These are phyloP conservation scores for Ramaria rubella DNA, from an alignment of 768 basidiomycete species.

Conservation along the genomic window DNA sequence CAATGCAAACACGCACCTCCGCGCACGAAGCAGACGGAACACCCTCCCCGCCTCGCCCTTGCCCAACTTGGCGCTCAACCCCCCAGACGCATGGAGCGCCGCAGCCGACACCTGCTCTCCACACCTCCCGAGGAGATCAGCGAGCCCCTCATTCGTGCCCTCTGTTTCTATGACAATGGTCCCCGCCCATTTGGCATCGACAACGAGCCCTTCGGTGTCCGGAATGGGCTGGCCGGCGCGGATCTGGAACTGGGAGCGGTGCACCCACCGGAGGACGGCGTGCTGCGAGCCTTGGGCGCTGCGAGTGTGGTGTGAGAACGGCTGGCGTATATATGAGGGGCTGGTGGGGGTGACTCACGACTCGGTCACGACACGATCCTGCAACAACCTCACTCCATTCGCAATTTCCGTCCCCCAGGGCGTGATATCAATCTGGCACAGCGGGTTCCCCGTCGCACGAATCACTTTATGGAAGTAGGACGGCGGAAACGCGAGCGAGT, in stretches of 20 bases:
- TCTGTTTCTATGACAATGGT: slow-evolving; percentile 79
- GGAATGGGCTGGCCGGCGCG: slow-evolving; percentile 53
- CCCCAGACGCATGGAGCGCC: slow-evolving; percentile 31
- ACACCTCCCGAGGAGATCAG: slow-evolving; percentile 70
- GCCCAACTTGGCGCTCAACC: slow-evolving; percentile 32
- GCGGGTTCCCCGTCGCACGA: slow-evolving; percentile 41
- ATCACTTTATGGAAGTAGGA: slow-evolving; percentile 88
- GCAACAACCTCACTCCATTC: slow-evolving; percentile 64
- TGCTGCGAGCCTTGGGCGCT: slow-evolving; percentile 77
- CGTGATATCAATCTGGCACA: slow-evolving; percentile 65
- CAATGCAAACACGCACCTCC: slow-evolving; percentile 44
- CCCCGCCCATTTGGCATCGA: slow-evolving; percentile 81
- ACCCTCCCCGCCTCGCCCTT: slow-evolving; percentile 42
- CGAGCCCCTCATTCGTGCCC: slow-evolving; percentile 79
- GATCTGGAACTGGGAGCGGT: slow-evolving; percentile 71
- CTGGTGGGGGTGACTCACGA: slow-evolving; percentile 50
- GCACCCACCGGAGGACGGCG: slow-evolving; percentile 80
- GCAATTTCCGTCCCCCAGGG: slow-evolving; percentile 79
- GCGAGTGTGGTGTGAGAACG: neutral
- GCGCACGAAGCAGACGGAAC: slow-evolving; percentile 70
- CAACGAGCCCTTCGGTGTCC: slow-evolving; percentile 44
- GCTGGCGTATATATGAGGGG: neutral
- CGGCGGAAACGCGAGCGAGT: slow-evolving; percentile 74
- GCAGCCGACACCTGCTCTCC: slow-evolving; percentile 60
- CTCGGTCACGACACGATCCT: slow-evolving; percentile 70